Percentiles rank a stretch among this genome's conserved stretches.
These are phyloP conservation scores for Lolium perenne DNA, from an alignment of 176 grass and related monocot genomes.

Conservation along the genomic window DNA sequence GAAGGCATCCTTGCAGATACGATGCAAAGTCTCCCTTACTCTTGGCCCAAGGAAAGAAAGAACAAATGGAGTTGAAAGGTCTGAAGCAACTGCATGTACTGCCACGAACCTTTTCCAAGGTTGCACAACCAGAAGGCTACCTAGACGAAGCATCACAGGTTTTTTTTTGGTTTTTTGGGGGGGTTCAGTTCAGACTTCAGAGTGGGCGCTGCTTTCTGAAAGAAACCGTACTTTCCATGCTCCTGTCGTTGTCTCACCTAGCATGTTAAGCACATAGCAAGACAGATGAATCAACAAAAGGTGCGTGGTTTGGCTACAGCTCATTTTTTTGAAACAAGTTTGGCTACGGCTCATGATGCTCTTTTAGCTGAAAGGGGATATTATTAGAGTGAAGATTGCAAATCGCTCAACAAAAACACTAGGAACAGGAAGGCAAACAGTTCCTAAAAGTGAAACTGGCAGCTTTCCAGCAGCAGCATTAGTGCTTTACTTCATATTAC, in stretches of 20 bases:
- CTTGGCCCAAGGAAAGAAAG: conserved; percentile 73
- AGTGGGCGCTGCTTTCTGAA: background rate
- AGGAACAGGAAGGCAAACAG: background rate
- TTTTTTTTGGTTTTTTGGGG: background rate
- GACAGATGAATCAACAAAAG: conserved; percentile 18
- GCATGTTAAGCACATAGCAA: background rate
- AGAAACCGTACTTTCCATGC: background rate
- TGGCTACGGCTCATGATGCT: background rate
- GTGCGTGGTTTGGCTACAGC: background rate
- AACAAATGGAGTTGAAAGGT: conserved; percentile 50
- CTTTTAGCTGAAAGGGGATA: background rate
- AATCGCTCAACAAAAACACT: background rate
- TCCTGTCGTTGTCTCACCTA: background rate
- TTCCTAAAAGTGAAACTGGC: background rate
- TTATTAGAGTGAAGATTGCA: background rate
- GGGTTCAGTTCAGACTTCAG: conserved; percentile 1
- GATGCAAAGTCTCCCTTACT: conserved; percentile 72
- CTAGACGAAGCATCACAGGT: conserved; percentile 16
- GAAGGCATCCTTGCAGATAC: conserved; percentile 70
- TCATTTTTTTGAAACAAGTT: background rate
- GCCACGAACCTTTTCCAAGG: conserved; percentile 20
- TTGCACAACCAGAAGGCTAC: conserved; percentile 33
- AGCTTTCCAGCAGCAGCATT: conserved; percentile 1
- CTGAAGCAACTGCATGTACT: conserved; percentile 42
- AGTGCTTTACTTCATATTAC: conserved; percentile 17